Base-by-base conservation (phyloP, 2,329 filamentous ascomycete species). In the Nigrograna mackinnonii region DNA sequence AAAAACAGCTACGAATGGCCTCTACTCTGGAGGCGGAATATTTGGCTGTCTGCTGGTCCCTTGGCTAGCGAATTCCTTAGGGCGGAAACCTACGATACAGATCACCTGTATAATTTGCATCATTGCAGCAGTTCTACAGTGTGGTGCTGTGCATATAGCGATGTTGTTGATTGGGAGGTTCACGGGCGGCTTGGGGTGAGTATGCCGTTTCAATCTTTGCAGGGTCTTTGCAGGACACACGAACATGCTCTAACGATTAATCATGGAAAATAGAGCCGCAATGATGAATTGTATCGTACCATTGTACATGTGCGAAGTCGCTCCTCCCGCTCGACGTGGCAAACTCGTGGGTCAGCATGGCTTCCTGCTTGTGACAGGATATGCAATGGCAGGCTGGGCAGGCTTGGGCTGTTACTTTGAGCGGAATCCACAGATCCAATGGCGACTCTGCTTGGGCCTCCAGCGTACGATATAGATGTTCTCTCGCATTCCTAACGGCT, bases 1-100 rank as follows among this genome's bases (percentile, higher is more conserved):
- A 18, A 39, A 22, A 9, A 30, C 20, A 31, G 38, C 38, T 20
- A 40, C 38, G 5, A 40, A 40, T 20, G 38, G 38, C 6, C 38
- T 40, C 17, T 28, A 28, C 24, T 24, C 39, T 24, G 39, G 39
- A 5, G 39, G 39, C 16, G 39, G 39, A 5, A 14, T 36, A 7
- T 5, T 41, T 20, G 39, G 39, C 9, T 41, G 39, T 22, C 20
- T 41, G 14, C 11, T 41, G 16, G 33, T 41, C 5, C 31, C 39
- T 4, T 41, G 22, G 19, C 19, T 41, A 5, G 31, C 33, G n/a
- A 33, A 36, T 20, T 6, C n/a, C 6, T n/a, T 28, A 6, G 39
- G 39, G 4, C 19, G 39, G 31, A 14, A 36, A 20, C 35, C n/a
- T 11, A 20, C 26, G 13, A 36, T 41, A 13, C 31, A 36, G 18